Evolutionary conservation across 2,329 filamentous ascomycete genomes (phyloP), one percentile per base, ranked within the genome.

Genomic region (Immersiporthe knoxdaviesiana): DNA sequence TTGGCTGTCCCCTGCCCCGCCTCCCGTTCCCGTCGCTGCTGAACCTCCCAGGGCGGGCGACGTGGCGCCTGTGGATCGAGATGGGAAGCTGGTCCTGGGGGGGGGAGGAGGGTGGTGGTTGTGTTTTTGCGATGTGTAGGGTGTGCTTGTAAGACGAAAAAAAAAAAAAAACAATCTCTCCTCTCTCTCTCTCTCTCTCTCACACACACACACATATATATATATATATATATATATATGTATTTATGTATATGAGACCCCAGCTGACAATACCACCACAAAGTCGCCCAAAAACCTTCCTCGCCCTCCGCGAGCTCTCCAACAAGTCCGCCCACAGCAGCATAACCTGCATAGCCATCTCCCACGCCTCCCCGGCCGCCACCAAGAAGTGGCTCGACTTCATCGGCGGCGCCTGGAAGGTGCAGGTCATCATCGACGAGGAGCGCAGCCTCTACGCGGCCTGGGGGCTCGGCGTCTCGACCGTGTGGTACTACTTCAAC

Each of bases 321-420:
- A 85, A 84, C 76, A 83, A 83, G 64, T 77, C 77, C 73, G 78
- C 79, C 56, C 4, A 21, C 61, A 32, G 21, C 39, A 18, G n/a
- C 37, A 78, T 89, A 14, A 82, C 81, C 69, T 89, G 86, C 79
- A 80, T 89, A 68, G 87, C 87, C 72, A 80, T 89, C 64, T 89
- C 87, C 32, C 87, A 90, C 78, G 85, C 87, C 52, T 88, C 87
- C 11, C 77, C 80, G 4, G 79, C 82, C 30, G 86, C 87, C 39
- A 89, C 87, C 1, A 77, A 81, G 50, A 85, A 85, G 72, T 89
- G 87, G 87, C 74, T 88, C 60, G 84, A 86, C 72, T 79, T 87
- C 24, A 76, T 89, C 16, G 87, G 87, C 75, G 87, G 87, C 69
- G 79, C 85, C 18, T 87, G 87, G 84, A 83, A 82, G 75, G 81